A percentile compares a stretch with the other conserved stretches of the same genome.
Conservation (phyloP, 129 eudicot genomes). For the Flaveria ramosissima region DNA sequence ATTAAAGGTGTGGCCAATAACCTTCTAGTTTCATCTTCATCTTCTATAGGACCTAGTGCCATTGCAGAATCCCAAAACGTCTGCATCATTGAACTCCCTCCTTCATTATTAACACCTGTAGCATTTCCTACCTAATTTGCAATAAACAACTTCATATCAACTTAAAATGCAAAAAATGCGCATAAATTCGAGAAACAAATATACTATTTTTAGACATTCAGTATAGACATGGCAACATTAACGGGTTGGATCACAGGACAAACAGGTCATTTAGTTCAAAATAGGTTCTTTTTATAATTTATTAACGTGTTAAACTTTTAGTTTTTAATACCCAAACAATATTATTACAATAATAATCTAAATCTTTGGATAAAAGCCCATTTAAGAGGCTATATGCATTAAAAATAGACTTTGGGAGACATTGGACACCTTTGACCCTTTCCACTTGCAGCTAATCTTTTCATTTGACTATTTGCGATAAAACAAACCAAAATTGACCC, state of each 20-base stretch:
- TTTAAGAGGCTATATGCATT: neutral
- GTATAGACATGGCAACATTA: neutral
- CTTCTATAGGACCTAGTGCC: slow-evolving; percentile 61
- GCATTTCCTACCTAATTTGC: slow-evolving; percentile 74
- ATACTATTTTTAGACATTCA: neutral
- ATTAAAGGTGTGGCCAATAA: slow-evolving; percentile 21
- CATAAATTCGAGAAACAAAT: neutral
- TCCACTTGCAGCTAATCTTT: neutral
- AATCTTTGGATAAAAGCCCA: neutral
- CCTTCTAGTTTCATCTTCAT: slow-evolving; percentile 80
- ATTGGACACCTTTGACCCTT: neutral
- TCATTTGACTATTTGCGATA: neutral
- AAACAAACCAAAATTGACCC: neutral
- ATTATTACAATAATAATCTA: neutral
- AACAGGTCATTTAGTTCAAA: neutral
- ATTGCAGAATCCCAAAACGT: slow-evolving; percentile 95
- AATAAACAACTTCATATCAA: neutral
- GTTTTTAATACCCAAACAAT: neutral
- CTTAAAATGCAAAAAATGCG: neutral
- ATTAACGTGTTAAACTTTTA: neutral
- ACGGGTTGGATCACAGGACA: neutral
- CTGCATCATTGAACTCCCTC: slow-evolving; percentile 81
- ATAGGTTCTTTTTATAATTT: neutral
- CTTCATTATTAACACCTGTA: slow-evolving; percentile 69
- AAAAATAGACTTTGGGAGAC: neutral